phyloP scores from a whole-genome alignment of 1,284 basidiomycete species.

The Apiotrichum laibachii region DNA sequence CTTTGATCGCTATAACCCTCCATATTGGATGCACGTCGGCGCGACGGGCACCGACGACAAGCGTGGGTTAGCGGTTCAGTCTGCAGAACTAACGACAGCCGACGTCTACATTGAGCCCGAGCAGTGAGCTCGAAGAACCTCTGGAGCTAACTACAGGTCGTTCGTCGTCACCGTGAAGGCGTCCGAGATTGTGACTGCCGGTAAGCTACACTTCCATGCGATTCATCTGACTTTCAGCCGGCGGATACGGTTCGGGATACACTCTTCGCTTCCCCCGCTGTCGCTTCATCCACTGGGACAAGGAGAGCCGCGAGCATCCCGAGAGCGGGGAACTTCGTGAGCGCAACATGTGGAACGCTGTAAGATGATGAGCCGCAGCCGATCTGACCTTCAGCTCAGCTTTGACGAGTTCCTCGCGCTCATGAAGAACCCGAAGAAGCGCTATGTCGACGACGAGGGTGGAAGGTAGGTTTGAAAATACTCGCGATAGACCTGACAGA shows the following conservation, averaged over 20 bases:
- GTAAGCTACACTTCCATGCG: constrained; percentile 50
- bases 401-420: constrained; percentile 42
- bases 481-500: too few relatives aligned
- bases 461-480: constrained; percentile 44
- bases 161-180: constrained; percentile 82
- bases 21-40: constrained; percentile 46
- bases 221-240: constrained; percentile 22
- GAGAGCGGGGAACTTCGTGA: constrained; percentile 36
- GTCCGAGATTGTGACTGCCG: constrained; percentile 73
- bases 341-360: constrained; percentile 49
- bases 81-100: constrained; percentile 32
- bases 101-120: constrained; percentile 52
- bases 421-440: constrained; percentile 36
- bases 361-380: constrained; percentile 21
- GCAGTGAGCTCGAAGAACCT: constrained; percentile 30
- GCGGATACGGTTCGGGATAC: constrained; percentile 39
- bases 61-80: constrained; percentile 30
- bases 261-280: constrained; percentile 80
- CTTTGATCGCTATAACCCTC: constrained; percentile 45
- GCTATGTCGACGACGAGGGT: constrained; percentile 41
- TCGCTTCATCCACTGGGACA: constrained; percentile 62
- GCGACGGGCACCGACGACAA: constrained; percentile 46
- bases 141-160: constrained; percentile 29
- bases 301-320: constrained; percentile 36
- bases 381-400: constrained; percentile 30